Evolutionary conservation across 257 asterid genomes (phyloP), one percentile per base, ranked within the genome.

Genomic region (Solanum peruvianum): DNA sequence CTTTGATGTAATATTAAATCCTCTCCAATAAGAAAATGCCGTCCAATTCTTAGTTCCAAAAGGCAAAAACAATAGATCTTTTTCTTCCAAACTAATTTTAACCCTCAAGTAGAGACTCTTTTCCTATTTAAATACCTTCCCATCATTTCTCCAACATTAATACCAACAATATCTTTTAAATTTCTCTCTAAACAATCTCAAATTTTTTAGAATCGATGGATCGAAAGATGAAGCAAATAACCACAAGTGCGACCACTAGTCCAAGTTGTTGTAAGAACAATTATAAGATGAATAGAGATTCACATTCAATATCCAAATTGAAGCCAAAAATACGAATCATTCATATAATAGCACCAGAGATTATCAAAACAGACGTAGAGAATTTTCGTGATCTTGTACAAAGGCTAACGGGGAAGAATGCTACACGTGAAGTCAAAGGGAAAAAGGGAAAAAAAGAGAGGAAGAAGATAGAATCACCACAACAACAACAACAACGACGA

Each of bases 281-380:
- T 8, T n/a, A 64, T 64, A 67, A 27, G 21, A 15, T 84, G 37
- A 49, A 84, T 84, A 62, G 49, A 84, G 58, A 66, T 27, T 84
- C 87, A 41, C 58, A 66, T 16, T 18, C 12, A 42, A 62, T 70
- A 66, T 66, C 82, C 82, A 72, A 91, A 90, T 49, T 85, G 44
- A 94, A 91, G 94, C 97, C 98, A 1, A 94, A 93, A 89, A 94
- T 94, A 29, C 96, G 98, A 87, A 92, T 96, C 89, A 93, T 94
- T 88, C 98, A 96, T 93, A 87, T 94, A 75, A 90, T 93, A 42
- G 95, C 95, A 62, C 98, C 98, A 9, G 89, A 94, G 69, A 91
- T 96, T 87, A 96, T 96, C 82, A 94, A 92, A 89, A 93, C 97
- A 9, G 93, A 92, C 44, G 96, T 88, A 9, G 91, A 92, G 72